These are phyloP conservation scores for Termitomyces sp. DNA, from an alignment of 768 basidiomycete species.

Conservation along the genomic window DNA sequence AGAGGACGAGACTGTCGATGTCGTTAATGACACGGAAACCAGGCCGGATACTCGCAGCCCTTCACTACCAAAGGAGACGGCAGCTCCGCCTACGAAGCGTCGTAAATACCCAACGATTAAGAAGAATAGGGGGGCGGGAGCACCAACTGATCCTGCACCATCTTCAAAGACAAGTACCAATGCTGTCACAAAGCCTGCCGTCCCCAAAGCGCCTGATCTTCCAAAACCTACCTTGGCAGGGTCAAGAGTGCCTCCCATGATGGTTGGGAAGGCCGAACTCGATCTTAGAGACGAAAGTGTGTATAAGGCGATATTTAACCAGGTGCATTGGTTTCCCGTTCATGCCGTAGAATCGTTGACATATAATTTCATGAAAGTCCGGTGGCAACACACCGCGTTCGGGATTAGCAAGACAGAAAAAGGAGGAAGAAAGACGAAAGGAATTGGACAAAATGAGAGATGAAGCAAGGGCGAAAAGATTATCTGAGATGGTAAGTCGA, in stretches of 20 bases:
- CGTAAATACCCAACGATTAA: constrained; percentile 65
- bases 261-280: constrained; percentile 48
- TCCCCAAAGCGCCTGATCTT: constrained; percentile 23
- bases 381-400: constrained; percentile 39
- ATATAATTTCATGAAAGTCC: constrained; percentile 22
- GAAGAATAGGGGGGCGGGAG: constrained; percentile 45
- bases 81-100: constrained; percentile 24
- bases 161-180: constrained; percentile 21
- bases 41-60: constrained; percentile 20
- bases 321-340: constrained; percentile 28
- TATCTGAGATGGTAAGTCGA: constrained; percentile 46
- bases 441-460: constrained; percentile 68
- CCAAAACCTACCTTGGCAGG: constrained; percentile 18
- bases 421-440: constrained; percentile 64
- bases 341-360: not conserved
- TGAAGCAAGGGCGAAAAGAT: constrained; percentile 55
- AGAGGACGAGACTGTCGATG: constrained; percentile 29
- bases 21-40: constrained; percentile 24
- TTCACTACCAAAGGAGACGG: constrained; percentile 24
- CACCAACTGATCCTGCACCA: constrained; percentile 18
- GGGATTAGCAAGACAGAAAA: constrained; percentile 39
- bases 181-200: constrained; percentile 21
- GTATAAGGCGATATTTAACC: constrained; percentile 61
- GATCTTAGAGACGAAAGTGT: constrained; percentile 57
- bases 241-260: constrained; percentile 33